Conservation (phyloP, 345 rosid species). For the Gossypium australe region DNA sequence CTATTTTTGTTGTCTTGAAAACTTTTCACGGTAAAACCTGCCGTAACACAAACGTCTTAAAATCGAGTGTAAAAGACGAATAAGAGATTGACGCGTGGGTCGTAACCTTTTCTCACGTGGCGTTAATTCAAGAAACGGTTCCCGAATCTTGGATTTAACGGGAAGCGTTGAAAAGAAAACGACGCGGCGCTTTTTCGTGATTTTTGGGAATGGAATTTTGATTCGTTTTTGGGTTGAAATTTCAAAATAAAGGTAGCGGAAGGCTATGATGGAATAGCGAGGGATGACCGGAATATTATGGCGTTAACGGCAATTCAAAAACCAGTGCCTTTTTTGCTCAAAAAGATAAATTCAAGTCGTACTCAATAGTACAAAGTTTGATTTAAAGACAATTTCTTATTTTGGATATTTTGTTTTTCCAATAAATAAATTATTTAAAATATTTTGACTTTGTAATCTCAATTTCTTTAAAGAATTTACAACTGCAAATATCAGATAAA, state of each 20-base stretch:
- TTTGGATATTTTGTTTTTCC: not conserved
- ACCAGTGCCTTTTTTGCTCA: no score
- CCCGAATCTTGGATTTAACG: slow-evolving; percentile 2
- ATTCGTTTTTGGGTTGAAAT: not conserved
- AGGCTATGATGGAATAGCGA: not conserved
- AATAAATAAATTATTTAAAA: no score
- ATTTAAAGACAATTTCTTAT: not conserved
- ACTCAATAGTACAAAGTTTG: not conserved
- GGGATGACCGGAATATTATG: not conserved
- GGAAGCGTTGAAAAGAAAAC: not conserved
- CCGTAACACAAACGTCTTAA: not conserved
- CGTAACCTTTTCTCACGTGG: not conserved
- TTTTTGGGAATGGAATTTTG: not conserved
- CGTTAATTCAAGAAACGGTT: not conserved
- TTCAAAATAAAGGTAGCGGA: not conserved
- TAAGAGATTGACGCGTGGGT: not conserved
- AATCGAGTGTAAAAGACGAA: not conserved
- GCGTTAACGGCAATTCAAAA: not conserved
- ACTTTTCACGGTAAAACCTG: not conserved
- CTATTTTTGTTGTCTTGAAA: not conserved
- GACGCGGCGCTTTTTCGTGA: not conserved
- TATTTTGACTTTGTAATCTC: no score
- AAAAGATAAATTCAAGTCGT: not conserved
- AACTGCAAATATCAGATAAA: no score
- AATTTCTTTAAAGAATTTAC: no score